Percentiles rank a stretch among this genome's conserved stretches.
Evolutionary conservation across 2,329 filamentous ascomycete species (phyloP).

Genomic region (Rutstroemia sp.): DNA sequence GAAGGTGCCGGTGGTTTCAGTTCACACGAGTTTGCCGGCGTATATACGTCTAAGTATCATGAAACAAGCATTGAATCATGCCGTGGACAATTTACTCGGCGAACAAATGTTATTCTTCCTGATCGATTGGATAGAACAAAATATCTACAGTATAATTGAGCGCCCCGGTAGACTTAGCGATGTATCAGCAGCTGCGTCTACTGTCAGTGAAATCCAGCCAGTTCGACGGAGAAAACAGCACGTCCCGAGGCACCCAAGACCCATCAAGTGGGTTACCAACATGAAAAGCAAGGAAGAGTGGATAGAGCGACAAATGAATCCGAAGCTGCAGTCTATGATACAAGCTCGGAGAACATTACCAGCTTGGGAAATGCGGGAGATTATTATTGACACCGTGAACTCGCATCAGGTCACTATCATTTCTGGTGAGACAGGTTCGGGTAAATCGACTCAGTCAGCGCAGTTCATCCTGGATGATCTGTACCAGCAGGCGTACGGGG

Average conservation of each 20-base stretch:
- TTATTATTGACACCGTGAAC: conserved; percentile 68
- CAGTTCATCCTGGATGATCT: conserved; percentile 93
- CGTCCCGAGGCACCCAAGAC: conserved; percentile 42
- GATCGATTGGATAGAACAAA: conserved; percentile 84
- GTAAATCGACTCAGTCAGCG: conserved; percentile 94
- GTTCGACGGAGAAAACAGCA: conserved; percentile 24
- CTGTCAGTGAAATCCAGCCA: conserved; percentile 43
- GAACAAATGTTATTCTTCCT: conserved; percentile 89
- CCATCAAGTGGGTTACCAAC: conserved; percentile 58
- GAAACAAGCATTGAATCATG: conserved; percentile 65
- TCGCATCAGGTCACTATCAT: conserved; percentile 88
- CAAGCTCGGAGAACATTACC: conserved; percentile 66
- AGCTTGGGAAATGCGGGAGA: conserved; percentile 76
- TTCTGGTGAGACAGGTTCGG: conserved; percentile 91
- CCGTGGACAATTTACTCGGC: conserved; percentile 62
- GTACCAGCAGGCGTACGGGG: conserved; percentile 67
- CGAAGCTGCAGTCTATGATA: conserved; percentile 69
- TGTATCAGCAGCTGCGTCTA: conserved; percentile 70
- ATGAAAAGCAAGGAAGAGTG: conserved; percentile 58
- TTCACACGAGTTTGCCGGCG: conserved; percentile 68
- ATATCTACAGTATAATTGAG: conserved; percentile 74
- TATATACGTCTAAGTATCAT: conserved; percentile 90
- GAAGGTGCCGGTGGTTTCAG: conserved; percentile 58
- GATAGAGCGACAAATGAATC: conserved; percentile 56
- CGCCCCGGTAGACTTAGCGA: conserved; percentile 77